These are phyloP conservation scores for Plantago elongata DNA, from an alignment of 257 asterid genomes.

Conservation along the genomic window DNA sequence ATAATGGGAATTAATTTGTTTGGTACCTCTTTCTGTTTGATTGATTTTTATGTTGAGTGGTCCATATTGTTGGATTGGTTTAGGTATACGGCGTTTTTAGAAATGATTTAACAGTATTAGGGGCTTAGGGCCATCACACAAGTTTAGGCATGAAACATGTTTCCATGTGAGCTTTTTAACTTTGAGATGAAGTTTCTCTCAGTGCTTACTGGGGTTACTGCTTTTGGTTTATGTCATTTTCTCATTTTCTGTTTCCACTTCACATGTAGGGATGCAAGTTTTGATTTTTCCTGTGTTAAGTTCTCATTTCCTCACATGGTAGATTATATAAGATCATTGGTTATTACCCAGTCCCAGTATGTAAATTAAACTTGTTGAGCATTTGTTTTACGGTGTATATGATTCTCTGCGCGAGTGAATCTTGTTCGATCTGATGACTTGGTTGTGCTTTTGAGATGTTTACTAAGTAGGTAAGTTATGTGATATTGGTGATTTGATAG, in stretches of 20 bases:
- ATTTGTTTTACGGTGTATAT: neutral
- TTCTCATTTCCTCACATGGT: neutral
- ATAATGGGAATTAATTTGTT: neutral
- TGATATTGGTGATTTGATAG: neutral
- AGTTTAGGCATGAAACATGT: slow-evolving; percentile 1
- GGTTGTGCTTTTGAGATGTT: neutral
- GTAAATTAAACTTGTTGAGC: neutral
- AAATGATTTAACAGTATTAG: neutral
- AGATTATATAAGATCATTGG: too few relatives aligned
- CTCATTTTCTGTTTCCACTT: neutral
- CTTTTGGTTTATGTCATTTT: neutral
- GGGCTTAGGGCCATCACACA: neutral
- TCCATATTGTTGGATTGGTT: neutral
- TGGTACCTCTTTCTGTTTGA: neutral
- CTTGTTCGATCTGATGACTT: neutral
- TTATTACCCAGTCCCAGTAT: neutral
- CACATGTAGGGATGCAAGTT: neutral
- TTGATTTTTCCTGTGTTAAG: neutral
- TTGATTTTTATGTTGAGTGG: neutral
- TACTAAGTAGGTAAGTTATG: neutral
- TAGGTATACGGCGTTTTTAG: neutral
- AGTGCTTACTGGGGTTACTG: neutral
- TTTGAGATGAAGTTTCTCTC: neutral
- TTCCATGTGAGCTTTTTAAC: neutral
- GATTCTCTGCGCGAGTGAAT: too few relatives aligned